A percentile compares a stretch with the other conserved stretches of the same genome.
Evolutionary conservation across 129 eudicot species (phyloP).

Genomic region (Chrysanthemum lavandulifolium): DNA sequence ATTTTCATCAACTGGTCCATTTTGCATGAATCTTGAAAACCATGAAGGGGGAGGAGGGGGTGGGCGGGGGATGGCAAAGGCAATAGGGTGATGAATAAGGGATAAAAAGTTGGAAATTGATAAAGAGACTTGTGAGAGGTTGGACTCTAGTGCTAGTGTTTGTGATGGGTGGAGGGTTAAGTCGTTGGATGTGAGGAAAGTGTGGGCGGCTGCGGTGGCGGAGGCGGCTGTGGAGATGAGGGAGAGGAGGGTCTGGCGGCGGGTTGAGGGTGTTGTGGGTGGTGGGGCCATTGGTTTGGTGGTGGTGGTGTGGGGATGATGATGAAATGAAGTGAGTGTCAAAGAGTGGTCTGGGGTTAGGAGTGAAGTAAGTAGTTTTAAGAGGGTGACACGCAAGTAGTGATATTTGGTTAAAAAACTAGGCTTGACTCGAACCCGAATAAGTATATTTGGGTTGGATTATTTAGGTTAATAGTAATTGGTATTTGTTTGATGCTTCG

Average conservation of each 20-base stretch:
- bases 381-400: no score
- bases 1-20: neutral
- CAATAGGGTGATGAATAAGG: constrained; percentile 39
- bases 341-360: neutral
- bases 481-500: no score
- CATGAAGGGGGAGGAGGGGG: constrained; percentile 45
- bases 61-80: constrained; percentile 36
- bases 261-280: constrained; percentile 31
- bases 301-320: constrained; percentile 31
- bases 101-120: constrained; percentile 47
- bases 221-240: constrained; percentile 44
- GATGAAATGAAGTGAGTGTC: neutral
- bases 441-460: no score
- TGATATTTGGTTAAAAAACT: no score
- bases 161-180: constrained; percentile 61
- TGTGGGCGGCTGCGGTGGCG: constrained; percentile 66
- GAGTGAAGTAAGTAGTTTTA: neutral
- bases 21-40: constrained; percentile 43
- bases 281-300: constrained; percentile 18
- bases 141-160: constrained; percentile 61
- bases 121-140: constrained; percentile 50
- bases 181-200: constrained; percentile 66
- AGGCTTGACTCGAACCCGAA: no score
- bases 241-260: constrained; percentile 36
- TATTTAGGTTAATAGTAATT: no score